Conservation (phyloP, 2,329 filamentous ascomycete species). For the Basipetospora chlamydospora region DNA sequence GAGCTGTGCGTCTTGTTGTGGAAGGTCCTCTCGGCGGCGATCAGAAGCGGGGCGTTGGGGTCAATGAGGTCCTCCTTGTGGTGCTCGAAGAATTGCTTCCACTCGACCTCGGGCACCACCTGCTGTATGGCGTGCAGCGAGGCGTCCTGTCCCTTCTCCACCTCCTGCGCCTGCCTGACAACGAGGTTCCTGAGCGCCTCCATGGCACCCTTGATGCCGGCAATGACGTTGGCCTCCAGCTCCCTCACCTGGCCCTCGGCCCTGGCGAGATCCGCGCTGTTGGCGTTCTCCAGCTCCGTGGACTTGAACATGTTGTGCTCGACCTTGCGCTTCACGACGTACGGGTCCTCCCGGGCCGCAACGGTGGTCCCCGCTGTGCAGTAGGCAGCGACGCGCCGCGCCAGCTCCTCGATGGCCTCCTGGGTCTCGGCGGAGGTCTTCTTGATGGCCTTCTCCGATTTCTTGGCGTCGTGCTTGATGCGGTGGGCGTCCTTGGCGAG, state of each 20-base stretch:
- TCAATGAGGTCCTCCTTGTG: conserved; percentile 62
- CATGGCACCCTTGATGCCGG: conserved; percentile 69
- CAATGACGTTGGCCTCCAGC: conserved; percentile 77
- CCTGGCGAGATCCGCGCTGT: conserved; percentile 75
- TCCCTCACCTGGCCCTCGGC: conserved; percentile 82
- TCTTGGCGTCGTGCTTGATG: conserved; percentile 63
- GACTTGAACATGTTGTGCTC: conserved; percentile 79
- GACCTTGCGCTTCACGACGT: conserved; percentile 70
- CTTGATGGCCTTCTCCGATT: conserved; percentile 79
- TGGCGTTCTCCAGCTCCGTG: conserved; percentile 89
- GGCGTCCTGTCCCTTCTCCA: conserved; percentile 66
- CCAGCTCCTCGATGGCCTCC: conserved; percentile 90
- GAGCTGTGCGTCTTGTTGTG: conserved; percentile 75
- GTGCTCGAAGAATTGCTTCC: conserved; percentile 68
- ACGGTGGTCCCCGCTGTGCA: conserved; percentile 63
- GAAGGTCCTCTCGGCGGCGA: conserved; percentile 62
- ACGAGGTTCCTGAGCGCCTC: conserved; percentile 71
- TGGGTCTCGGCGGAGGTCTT: conserved; percentile 77
- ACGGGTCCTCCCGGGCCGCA: conserved; percentile 66
- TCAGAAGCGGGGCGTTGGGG: conserved; percentile 57
- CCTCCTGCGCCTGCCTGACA: conserved; percentile 67
- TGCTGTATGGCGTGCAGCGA: conserved; percentile 65
- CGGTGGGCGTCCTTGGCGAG: conserved; percentile 97
- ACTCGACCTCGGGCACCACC: conserved; percentile 78
- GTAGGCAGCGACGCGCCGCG: conserved; percentile 67